These are phyloP conservation scores for Fusarium protoensiforme DNA, from an alignment of 2,329 filamentous ascomycete species.

Conservation along the genomic window DNA sequence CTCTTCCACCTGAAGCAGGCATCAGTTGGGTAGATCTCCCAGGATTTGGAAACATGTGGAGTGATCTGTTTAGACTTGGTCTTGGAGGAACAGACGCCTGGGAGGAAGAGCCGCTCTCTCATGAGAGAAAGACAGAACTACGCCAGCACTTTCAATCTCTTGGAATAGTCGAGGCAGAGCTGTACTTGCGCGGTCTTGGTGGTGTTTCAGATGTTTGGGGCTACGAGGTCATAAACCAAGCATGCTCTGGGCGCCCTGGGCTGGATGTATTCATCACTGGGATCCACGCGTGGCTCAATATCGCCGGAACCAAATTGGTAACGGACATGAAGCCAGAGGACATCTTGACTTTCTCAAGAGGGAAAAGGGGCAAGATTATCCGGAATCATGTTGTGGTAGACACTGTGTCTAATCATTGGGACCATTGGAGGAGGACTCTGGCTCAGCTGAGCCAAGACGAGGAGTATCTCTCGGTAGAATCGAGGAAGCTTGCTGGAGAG, in stretches of 20 bases:
- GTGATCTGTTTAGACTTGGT: background rate
- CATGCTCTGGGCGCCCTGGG: rapidly evolving
- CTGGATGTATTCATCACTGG: background rate
- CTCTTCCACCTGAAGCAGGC: background rate
- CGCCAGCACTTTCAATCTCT: background rate
- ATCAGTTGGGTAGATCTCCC: background rate
- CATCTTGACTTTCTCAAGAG: background rate
- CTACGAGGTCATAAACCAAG: background rate
- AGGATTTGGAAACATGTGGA: background rate
- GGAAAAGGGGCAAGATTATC: rapidly evolving
- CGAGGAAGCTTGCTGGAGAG: background rate
- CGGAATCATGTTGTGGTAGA: background rate
- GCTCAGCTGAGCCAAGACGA: constrained; percentile 6
- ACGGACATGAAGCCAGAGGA: background rate
- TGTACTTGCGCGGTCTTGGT: background rate
- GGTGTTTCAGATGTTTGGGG: background rate
- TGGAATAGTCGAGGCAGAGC: background rate
- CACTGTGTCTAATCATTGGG: constrained; percentile 22
- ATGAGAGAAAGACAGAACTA: background rate
- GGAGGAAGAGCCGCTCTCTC: background rate
- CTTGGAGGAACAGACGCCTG: background rate
- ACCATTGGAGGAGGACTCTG: constrained; percentile 5
- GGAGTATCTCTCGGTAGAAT: background rate
- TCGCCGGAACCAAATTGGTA: background rate
- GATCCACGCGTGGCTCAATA: constrained; percentile 8